Evolutionary conservation across 2,329 filamentous ascomycete genomes (phyloP).

Genomic region (Botrytis byssoidea): DNA sequence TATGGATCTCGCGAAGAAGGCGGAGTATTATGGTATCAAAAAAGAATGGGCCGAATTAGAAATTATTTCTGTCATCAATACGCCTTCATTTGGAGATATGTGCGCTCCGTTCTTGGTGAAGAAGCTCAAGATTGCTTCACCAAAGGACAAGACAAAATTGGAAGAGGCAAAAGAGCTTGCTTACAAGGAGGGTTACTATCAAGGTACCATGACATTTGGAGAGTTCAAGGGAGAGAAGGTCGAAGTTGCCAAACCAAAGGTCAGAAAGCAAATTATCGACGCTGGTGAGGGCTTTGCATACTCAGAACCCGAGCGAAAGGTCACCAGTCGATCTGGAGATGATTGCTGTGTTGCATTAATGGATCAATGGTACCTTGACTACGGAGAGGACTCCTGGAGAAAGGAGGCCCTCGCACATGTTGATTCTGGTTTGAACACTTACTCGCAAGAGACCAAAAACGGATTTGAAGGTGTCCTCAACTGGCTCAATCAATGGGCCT

Average conservation of each 20-base stretch:
- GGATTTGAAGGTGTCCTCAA: conserved; percentile 81
- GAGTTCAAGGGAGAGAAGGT: conserved; percentile 87
- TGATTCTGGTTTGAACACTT: conserved; percentile 74
- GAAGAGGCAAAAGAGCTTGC: conserved; percentile 93
- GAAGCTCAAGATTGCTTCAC: conserved; percentile 92
- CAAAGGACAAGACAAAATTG: conserved; percentile 88
- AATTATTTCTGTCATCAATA: conserved; percentile 85
- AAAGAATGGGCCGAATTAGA: conserved; percentile 95
- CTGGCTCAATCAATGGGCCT: conserved; percentile 97
- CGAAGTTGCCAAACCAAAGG: conserved; percentile 81
- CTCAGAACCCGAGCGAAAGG: conserved; percentile 86
- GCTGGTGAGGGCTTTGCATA: conserved; percentile 82
- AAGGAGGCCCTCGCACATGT: conserved; percentile 71
- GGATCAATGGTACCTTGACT: conserved; percentile 98
- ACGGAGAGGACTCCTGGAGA: conserved; percentile 88
- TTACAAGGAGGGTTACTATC: conserved; percentile 97
- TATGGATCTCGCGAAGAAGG: conserved; percentile 86
- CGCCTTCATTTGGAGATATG: conserved; percentile 81
- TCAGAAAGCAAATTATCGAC: conserved; percentile 74
- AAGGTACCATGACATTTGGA: conserved; percentile 83
- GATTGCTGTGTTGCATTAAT: conserved; percentile 91
- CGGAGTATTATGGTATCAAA: conserved; percentile 93
- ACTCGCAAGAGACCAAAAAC: conserved; percentile 72
- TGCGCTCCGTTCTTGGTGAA: conserved; percentile 82
- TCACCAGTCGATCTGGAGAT: conserved; percentile 85